Base-by-base conservation (phyloP, 305 asterid species). In the Vinca major region DNA sequence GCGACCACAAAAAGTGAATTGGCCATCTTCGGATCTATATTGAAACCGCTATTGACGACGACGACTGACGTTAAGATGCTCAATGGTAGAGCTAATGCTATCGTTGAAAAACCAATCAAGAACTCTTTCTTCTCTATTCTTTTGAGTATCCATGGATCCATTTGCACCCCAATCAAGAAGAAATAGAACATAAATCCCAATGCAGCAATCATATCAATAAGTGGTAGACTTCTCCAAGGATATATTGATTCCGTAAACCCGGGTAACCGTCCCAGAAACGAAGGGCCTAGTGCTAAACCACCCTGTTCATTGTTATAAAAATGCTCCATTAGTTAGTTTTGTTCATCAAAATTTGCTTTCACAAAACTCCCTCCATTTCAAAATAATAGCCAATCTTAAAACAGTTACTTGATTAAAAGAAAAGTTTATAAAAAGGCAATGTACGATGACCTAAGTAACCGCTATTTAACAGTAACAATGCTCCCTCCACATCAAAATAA, bases 111-210 rank as follows among this genome's bases (percentile, higher is more conserved):
- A 4, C 85, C 85, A 7, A 81, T 68, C 26, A 17, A 45, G 65
- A 81, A 37, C 47, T 73, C 81, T 65, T 73, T 78, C 16, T 55
- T 73, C 37, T 78, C 71, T 52, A 81, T 60, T 21, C 63, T 73
- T 8, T 71, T 75, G 10, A 78, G 26, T 36, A 78, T 66, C 83
- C 81, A 81, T 11, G 81, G 80, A 67, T 81, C 85, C 50, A 81
- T 37, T 62, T 81, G 85, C 33, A 81, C 80, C 45, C 85, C 85
- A 57, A 81, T 81, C 73, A 81, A 66, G 73, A 81, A 81, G 63
- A 81, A 75, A 73, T 75, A 81, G 69, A 78, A 45, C 76, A 81
- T 81, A 60, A 48, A 75, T 3, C 85, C 85, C 51, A 81, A 70
- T 11, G 62, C 37, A 6, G 80, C 68, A 20, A 73, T 13, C 2